Percentiles rank a stretch among this genome's conserved stretches.
phyloP scores from a whole-genome alignment of 2,329 filamentous ascomycete genomes.

The Cladophialophora bantiana region DNA sequence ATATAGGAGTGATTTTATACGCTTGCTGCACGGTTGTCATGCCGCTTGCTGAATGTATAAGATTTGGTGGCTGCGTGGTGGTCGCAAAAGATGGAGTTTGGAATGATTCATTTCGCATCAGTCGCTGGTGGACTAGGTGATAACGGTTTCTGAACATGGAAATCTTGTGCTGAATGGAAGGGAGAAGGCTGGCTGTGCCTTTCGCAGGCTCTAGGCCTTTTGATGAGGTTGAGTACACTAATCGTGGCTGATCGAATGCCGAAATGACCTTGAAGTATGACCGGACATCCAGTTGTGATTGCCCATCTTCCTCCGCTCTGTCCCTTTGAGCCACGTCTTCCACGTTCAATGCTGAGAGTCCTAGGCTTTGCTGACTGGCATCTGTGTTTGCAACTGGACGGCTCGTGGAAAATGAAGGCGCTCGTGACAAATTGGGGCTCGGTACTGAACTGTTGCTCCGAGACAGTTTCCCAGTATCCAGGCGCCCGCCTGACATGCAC shows the following conservation, averaged over 20 bases:
- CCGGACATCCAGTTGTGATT: conserved; percentile 70
- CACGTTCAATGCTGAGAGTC: conserved; percentile 58
- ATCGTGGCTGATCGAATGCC: conserved; percentile 80
- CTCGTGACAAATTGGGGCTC: conserved; percentile 62
- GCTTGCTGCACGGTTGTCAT: conserved; percentile 64
- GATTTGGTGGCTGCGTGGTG: conserved; percentile 57
- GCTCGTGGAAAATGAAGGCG: conserved; percentile 56
- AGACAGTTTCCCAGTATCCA: conserved; percentile 56
- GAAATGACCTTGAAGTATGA: conserved; percentile 84
- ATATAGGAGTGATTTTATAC: conserved; percentile 88
- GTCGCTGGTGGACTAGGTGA: conserved; percentile 87
- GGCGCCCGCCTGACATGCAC: conserved; percentile 82
- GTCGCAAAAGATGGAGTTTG: conserved; percentile 78
- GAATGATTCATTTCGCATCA: conserved; percentile 92
- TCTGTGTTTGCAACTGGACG: conserved; percentile 57
- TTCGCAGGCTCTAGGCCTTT: conserved; percentile 85
- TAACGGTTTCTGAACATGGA: conserved; percentile 87
- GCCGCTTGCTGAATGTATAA: conserved; percentile 66
- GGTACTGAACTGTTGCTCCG: conserved; percentile 52
- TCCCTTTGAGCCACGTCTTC: not conserved
- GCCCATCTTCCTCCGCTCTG: conserved; percentile 37
- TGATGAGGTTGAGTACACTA: conserved; percentile 64
- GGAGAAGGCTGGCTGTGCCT: conserved; percentile 73
- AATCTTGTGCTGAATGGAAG: conserved; percentile 81
- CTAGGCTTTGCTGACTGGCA: conserved; percentile 71